A percentile compares a stretch with the other conserved stretches of the same genome.
These are phyloP conservation scores for Xylaria sp. DNA, from an alignment of 2,329 filamentous ascomycete genomes.

Conservation along the genomic window DNA sequence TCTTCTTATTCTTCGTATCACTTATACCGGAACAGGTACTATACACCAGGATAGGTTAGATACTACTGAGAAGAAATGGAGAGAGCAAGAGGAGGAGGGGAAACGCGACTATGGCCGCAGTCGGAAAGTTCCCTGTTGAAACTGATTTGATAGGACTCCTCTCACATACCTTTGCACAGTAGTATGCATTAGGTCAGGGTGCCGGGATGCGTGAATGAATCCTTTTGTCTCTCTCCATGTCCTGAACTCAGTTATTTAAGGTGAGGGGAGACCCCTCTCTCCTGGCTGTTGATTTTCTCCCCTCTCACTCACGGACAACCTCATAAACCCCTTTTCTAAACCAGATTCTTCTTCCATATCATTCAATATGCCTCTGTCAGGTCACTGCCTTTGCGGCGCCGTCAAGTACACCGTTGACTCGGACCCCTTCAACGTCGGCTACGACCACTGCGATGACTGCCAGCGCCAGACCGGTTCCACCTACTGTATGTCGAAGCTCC, in stretches of 20 bases:
- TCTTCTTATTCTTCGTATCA: not conserved
- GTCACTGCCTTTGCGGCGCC: slow-evolving; percentile 77
- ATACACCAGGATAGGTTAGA: not conserved
- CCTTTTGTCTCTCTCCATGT: slow-evolving; percentile 8
- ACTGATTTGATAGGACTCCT: slow-evolving; percentile 34
- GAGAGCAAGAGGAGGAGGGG: slow-evolving; percentile 3
- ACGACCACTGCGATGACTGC: slow-evolving; percentile 80
- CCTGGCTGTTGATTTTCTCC: slow-evolving; percentile 1
- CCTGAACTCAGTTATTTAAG: slow-evolving; percentile 29
- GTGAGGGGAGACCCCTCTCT: slow-evolving; percentile 21
- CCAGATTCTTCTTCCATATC: slow-evolving; percentile 18
- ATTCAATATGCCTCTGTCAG: slow-evolving; percentile 70
- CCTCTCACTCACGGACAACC: slow-evolving; percentile 17
- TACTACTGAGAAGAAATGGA: not conserved
- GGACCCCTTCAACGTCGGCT: slow-evolving; percentile 59
- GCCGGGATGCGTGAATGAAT: slow-evolving; percentile 28
- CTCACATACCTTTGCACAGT: slow-evolving; percentile 16
- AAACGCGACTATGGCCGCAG: slow-evolving; percentile 5
- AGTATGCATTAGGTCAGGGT: slow-evolving; percentile 36
- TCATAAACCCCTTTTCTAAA: slow-evolving; percentile 14
- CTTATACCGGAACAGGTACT: not conserved
- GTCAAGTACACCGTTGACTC: slow-evolving; percentile 72
- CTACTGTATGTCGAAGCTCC: slow-evolving; percentile 64
- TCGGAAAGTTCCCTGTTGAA: slow-evolving; percentile 23
- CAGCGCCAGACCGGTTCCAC: slow-evolving; percentile 76